These are phyloP conservation scores for Tuber borchii DNA, from an alignment of 495 filamentous ascomycete species.

Conservation along the genomic window DNA sequence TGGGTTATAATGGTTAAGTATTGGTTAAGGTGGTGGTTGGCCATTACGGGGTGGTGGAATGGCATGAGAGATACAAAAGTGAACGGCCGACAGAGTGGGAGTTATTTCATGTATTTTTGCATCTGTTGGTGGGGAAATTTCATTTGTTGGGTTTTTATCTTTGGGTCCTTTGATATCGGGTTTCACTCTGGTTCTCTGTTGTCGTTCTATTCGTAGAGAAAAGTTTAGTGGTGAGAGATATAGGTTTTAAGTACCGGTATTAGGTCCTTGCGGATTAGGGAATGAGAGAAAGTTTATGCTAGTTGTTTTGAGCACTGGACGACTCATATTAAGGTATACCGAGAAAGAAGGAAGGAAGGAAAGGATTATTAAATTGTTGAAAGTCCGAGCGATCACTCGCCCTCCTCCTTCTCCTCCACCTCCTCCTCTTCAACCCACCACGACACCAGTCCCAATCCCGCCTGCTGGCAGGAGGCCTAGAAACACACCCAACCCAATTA, in stretches of 20 bases:
- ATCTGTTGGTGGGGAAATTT: constrained; percentile 1
- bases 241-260: background rate
- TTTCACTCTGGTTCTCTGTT: constrained; percentile 3
- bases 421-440: constrained; percentile 41
- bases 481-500: background rate
- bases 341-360: background rate
- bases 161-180: constrained; percentile 1
- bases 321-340: background rate
- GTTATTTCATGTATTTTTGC: constrained; percentile 5
- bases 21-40: background rate
- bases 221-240: background rate
- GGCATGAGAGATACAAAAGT: background rate
- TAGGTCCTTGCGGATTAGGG: constrained; percentile 4
- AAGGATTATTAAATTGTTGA: background rate
- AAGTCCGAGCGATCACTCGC: constrained; percentile 12
- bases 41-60: background rate
- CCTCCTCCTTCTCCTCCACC: constrained; percentile 15
- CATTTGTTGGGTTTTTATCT: background rate
- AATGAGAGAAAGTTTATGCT: background rate
- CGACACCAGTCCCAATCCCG: constrained; percentile 39
- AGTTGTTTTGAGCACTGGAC: background rate
- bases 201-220: background rate
- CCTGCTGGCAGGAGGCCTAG: constrained; percentile 40
- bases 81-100: background rate
- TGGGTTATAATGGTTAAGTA: background rate